Evolutionary conservation across 2,329 filamentous ascomycete species (phyloP).

Genomic region (Amylocarpus encephaloides): DNA sequence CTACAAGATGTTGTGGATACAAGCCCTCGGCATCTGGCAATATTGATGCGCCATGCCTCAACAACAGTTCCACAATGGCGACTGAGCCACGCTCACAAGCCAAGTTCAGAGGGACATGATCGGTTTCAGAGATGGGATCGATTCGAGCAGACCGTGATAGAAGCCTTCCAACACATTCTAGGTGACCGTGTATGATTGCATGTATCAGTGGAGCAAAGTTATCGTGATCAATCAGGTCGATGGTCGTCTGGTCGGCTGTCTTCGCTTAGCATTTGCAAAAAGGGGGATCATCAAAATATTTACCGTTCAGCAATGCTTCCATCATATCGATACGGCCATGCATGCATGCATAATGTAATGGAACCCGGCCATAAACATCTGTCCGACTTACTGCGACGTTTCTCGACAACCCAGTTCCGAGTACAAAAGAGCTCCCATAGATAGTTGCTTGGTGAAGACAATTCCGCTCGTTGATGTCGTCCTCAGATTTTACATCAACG

Average conservation of each 20-base stretch:
- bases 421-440: constrained; percentile 74
- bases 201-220: constrained; percentile 96
- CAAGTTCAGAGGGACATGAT: constrained; percentile 90
- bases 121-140: constrained; percentile 76
- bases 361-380: constrained; percentile 91
- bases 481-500: constrained; percentile 86
- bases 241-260: constrained; percentile 63
- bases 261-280: constrained; percentile 10
- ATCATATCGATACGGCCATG: constrained; percentile 85
- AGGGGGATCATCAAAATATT: constrained; percentile 13
- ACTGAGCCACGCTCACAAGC: constrained; percentile 90
- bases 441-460: constrained; percentile 96
- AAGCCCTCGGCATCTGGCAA: constrained; percentile 94
- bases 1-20: constrained; percentile 94
- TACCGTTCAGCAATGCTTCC: constrained; percentile 62
- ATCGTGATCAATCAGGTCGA: constrained; percentile 88
- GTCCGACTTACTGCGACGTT: constrained; percentile 72
- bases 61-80: constrained; percentile 74
- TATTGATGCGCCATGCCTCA: constrained; percentile 73
- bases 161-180: constrained; percentile 72
- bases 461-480: constrained; percentile 96
- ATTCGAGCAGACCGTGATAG: constrained; percentile 75
- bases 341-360: constrained; percentile 93
- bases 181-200: constrained; percentile 81
- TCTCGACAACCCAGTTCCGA: constrained; percentile 67